Evolutionary conservation across 495 filamentous ascomycete species (phyloP).

Genomic region (Xylaria flabelliformis): DNA sequence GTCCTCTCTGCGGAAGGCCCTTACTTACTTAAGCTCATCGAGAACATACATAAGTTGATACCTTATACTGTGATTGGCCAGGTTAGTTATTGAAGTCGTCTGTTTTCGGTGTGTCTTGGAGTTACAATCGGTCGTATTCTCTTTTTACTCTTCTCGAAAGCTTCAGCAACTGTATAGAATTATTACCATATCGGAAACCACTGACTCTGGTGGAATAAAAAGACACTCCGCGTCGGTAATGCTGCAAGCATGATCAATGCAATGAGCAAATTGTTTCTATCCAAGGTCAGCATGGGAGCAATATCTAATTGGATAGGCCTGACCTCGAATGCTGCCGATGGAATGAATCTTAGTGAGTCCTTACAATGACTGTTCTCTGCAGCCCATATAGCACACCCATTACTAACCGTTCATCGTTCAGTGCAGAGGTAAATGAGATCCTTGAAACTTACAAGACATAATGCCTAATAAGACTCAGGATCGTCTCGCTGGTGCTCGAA

Average conservation of each 20-base stretch:
- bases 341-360: conserved; percentile 63
- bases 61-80: conserved; percentile 67
- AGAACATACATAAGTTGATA: conserved; percentile 63
- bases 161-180: neutral
- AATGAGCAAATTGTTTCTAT: conserved; percentile 65
- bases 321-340: conserved; percentile 64
- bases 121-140: neutral
- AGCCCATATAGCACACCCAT: neutral
- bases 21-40: conserved; percentile 63
- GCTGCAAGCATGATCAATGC: conserved; percentile 72
- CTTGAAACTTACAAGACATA: neutral
- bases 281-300: conserved; percentile 66
- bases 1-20: conserved; percentile 68
- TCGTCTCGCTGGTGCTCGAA: conserved; percentile 65
- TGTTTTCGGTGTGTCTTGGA: neutral
- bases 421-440: conserved; percentile 60
- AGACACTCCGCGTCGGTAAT: conserved; percentile 68
- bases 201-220: neutral
- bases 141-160: neutral
- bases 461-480: conserved; percentile 48
- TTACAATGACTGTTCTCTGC: neutral
- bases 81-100: neutral
- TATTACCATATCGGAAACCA: neutral
- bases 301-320: conserved; percentile 71
- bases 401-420: conserved; percentile 2